These are phyloP conservation scores for Hyphodiscus hymeniophilus DNA, from an alignment of 495 filamentous ascomycete species.

Conservation along the genomic window DNA sequence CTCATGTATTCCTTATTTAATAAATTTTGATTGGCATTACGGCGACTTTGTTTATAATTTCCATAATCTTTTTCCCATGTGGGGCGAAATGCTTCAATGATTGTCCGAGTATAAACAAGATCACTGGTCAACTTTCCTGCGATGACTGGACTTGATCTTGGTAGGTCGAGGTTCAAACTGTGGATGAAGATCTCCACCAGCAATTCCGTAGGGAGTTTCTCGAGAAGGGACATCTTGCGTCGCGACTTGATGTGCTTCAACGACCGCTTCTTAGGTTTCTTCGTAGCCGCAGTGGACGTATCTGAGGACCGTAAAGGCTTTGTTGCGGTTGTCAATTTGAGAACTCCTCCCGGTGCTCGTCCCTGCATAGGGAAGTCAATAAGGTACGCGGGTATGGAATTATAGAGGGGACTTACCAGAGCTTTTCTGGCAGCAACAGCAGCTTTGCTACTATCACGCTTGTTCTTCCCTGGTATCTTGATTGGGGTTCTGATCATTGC, in stretches of 20 bases:
- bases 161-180: constrained; percentile 39
- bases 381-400: neutral
- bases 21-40: too few species aligned
- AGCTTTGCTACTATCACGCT: constrained; percentile 10
- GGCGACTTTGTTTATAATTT: too few species aligned
- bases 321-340: neutral
- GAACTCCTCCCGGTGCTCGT: constrained; percentile 11
- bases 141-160: constrained; percentile 27
- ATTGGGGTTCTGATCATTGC: constrained; percentile 19
- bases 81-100: constrained; percentile 16
- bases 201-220: constrained; percentile 44
- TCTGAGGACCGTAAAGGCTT: neutral
- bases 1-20: too few species aligned
- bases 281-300: neutral
- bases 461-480: constrained; percentile 17
- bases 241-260: constrained; percentile 17
- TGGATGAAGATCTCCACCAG: constrained; percentile 46
- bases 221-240: constrained; percentile 32
- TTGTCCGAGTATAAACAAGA: constrained; percentile 10
- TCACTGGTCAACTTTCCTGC: constrained; percentile 19
- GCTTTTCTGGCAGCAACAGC: constrained; percentile 11
- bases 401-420: constrained; percentile 6
- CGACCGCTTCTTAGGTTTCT: constrained; percentile 9
- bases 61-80: constrained; percentile 12
- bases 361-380: constrained; percentile 4